Evolutionary conservation across 1,139 yeast species (phyloP).

Genomic region (Yamadazyma siamensis): DNA sequence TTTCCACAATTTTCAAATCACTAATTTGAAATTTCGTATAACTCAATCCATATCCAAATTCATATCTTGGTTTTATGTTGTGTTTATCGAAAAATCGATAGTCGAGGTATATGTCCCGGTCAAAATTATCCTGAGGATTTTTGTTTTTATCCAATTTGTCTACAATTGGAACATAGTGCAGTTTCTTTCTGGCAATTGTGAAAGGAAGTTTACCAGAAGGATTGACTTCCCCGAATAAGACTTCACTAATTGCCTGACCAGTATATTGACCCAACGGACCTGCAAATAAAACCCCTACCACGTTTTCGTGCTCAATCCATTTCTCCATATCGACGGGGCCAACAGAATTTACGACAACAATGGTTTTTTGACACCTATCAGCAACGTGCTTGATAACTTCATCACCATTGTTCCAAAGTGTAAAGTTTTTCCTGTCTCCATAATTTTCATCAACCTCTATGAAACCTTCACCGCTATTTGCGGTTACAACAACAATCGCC

Average conservation of each 20-base stretch:
- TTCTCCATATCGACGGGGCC: constrained; percentile 60
- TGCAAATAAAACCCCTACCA: constrained; percentile 53
- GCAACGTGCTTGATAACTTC: constrained; percentile 49
- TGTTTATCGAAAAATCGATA: constrained; percentile 56
- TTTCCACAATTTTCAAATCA: constrained; percentile 38
- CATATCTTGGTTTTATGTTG: constrained; percentile 54
- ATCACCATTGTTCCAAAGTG: constrained; percentile 63
- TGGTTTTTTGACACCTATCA: constrained; percentile 47
- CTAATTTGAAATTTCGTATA: constrained; percentile 47
- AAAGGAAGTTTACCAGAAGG: constrained; percentile 66
- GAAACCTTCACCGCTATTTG: constrained; percentile 60
- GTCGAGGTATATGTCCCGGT: constrained; percentile 50
- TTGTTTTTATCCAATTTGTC: constrained; percentile 35
- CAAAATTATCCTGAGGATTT: constrained; percentile 48
- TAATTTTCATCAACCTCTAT: constrained; percentile 54
- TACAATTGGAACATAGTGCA: constrained; percentile 51
- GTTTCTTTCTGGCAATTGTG: constrained; percentile 55
- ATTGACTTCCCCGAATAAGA: constrained; percentile 53
- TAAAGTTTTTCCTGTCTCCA: constrained; percentile 57
- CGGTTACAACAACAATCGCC: constrained; percentile 49
- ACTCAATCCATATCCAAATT: constrained; percentile 61
- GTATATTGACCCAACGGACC: constrained; percentile 59
- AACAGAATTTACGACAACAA: constrained; percentile 55
- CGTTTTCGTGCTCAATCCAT: constrained; percentile 57
- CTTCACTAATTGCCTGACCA: constrained; percentile 41